A percentile compares a stretch with the other conserved stretches of the same genome.
phyloP scores from a whole-genome alignment of 345 rosid genomes.

The Eucalyptus globulus region DNA sequence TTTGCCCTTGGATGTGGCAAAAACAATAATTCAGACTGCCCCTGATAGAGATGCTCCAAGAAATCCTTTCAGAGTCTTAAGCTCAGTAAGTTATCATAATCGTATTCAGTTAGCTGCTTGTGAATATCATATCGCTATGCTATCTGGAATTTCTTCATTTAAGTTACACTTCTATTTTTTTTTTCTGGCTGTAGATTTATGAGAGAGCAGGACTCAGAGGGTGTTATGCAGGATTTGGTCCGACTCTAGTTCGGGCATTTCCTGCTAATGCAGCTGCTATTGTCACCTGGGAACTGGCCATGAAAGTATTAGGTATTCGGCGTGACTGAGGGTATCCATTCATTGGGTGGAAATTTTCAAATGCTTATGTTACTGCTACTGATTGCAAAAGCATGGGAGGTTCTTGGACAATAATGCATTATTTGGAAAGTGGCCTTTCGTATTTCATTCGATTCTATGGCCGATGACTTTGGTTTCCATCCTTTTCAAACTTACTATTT shows the following conservation, averaged over 20 bases:
- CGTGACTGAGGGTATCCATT: constrained; percentile 10
- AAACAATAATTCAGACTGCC: constrained; percentile 84
- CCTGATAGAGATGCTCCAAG: constrained; percentile 39
- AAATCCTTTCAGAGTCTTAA: constrained; percentile 66
- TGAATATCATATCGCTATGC: not conserved
- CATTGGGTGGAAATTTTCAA: not conserved
- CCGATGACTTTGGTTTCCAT: not conserved
- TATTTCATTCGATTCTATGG: not conserved
- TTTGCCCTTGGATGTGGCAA: constrained; percentile 83
- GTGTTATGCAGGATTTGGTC: constrained; percentile 86
- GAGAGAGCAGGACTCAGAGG: constrained; percentile 71
- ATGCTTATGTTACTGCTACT: not conserved
- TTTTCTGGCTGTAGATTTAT: constrained; percentile 33
- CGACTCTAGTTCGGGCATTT: constrained; percentile 78
- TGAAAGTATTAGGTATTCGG: constrained; percentile 61
- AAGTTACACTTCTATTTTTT: not conserved
- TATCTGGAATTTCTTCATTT: not conserved
- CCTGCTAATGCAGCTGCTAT: constrained; percentile 98
- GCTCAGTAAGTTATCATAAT: constrained; percentile 28
- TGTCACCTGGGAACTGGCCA: constrained; percentile 89
- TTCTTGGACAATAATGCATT: not conserved
- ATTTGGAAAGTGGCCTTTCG: not conserved
- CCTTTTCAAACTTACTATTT: not conserved
- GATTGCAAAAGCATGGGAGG: not conserved
- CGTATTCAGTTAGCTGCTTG: not conserved